Evolutionary conservation across 2,329 filamentous ascomycete species (phyloP).

Genomic region (Cytospora schulzeri): DNA sequence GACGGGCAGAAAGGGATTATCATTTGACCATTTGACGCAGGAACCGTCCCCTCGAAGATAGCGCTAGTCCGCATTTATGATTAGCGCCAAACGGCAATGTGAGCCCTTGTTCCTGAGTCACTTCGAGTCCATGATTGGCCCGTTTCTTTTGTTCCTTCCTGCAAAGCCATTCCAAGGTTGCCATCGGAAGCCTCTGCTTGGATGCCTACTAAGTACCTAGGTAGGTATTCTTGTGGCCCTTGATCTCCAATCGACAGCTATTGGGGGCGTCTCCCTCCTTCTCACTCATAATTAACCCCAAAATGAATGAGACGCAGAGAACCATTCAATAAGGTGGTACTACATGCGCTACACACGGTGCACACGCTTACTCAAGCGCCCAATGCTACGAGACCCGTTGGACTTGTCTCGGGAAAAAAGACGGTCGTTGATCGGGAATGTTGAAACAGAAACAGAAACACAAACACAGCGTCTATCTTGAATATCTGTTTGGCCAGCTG

Average conservation of each 20-base stretch:
- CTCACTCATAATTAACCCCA: not conserved
- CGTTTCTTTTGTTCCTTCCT: not conserved
- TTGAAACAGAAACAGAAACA: slow-evolving; percentile 15
- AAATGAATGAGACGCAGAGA: not conserved
- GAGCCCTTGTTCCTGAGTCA: not conserved
- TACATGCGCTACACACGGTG: not conserved
- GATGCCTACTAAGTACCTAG: not conserved
- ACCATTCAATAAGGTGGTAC: not conserved
- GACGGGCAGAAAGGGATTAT: not conserved
- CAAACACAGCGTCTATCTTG: slow-evolving; percentile 18
- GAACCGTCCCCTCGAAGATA: slow-evolving; percentile 25
- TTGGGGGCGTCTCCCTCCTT: slow-evolving; percentile 2
- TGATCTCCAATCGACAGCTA: slow-evolving; percentile 13
- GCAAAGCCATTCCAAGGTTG: not conserved
- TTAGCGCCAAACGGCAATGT: slow-evolving; percentile 27
- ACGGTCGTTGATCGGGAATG: not conserved
- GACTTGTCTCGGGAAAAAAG: not conserved
- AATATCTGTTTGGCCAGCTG: slow-evolving; percentile 15
- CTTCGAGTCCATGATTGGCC: slow-evolving; percentile 18
- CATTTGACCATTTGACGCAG: slow-evolving; percentile 14
- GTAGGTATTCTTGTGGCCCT: not conserved
- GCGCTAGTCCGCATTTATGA: slow-evolving; percentile 16
- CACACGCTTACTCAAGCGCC: not conserved
- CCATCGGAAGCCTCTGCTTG: too few species aligned
- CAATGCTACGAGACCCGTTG: slow-evolving; percentile 4